Base-by-base conservation (phyloP, 768 basidiomycete species). In the Pleurotus tuoliensis region DNA sequence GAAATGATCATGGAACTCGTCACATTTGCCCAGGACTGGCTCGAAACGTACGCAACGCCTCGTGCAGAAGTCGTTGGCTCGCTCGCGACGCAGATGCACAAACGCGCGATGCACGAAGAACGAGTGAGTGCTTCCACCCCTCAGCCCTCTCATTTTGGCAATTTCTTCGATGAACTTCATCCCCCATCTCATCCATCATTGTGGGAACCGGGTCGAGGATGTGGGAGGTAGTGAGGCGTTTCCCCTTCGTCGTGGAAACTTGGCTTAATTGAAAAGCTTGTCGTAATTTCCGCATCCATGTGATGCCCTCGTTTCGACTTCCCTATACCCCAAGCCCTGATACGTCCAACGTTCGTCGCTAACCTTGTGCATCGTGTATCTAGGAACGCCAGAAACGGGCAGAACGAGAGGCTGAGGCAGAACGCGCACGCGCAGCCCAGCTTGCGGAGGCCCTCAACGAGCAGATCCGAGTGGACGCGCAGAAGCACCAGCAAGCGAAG, bases 1-100 rank as follows among this genome's bases (percentile, higher is more conserved):
- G 89, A 90, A 68, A 87, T 90, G 82, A 87, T 91, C 34, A 90
- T 92, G 67, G 81, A 88, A 73, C 84, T 92, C 60, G 79, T 85
- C 46, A 83, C 76, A 5, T 80, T 82, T 44, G 79, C 80, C 47
- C 85, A 90, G 68, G 88, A 90, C 37, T 92, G 88, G 90, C 73
- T 92, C 47, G 70, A 73, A 13, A 71, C 72, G 22, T 79, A 86
- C 57, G 73, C 89, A 46, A 71, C 71, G 18, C 85, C 84, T 1
- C 77, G 80, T 2, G 73, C 75, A 5, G 86, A 90, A 67, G 78
- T 76, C 6, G 73, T 76, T 11, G 87, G 86, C 13, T 93, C 92
- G 0, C 77, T 94, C 3, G 91, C 91, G 9, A 75, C 82, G 4
- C 81, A 92, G 67, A 92, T 93, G 92, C 86, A 76, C 46, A 81